Evolutionary conservation across 2,329 filamentous ascomycete species (phyloP).

Genomic region (Fusarium coicis): DNA sequence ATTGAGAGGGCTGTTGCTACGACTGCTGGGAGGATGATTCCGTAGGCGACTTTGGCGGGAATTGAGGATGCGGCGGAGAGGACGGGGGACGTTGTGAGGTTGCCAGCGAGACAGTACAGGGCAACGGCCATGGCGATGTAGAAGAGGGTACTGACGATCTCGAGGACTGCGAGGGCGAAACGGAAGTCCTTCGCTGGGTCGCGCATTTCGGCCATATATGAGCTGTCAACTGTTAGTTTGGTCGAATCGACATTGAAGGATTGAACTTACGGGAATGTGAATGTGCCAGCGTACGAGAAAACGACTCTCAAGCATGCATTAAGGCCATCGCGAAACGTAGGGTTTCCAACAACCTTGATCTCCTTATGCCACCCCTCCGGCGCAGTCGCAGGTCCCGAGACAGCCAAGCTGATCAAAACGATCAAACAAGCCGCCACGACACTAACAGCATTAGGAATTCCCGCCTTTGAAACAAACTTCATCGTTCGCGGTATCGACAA

Average conservation of each 20-base stretch:
- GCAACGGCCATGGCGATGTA: constrained; percentile 41
- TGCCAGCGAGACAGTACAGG: constrained; percentile 39
- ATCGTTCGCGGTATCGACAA: constrained; percentile 38
- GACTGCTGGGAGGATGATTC: constrained; percentile 40
- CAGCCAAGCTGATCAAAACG: constrained; percentile 35
- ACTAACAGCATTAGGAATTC: constrained; percentile 38
- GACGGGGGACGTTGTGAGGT: constrained; percentile 39
- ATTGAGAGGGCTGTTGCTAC: constrained; percentile 40
- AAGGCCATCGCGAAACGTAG: constrained; percentile 38
- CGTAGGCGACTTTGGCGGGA: constrained; percentile 44
- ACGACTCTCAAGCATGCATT: constrained; percentile 40
- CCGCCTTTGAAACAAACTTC: constrained; percentile 40
- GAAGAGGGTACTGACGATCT: constrained; percentile 40
- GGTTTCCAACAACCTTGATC: constrained; percentile 33
- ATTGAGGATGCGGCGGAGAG: constrained; percentile 37
- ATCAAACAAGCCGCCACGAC: constrained; percentile 34
- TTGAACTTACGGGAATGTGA: constrained; percentile 37
- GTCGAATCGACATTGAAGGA: accelerated
- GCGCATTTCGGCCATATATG: constrained; percentile 44
- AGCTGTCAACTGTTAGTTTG: background rate
- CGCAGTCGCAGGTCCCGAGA: constrained; percentile 31
- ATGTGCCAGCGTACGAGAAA: constrained; percentile 44
- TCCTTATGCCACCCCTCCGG: constrained; percentile 32
- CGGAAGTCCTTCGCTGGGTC: constrained; percentile 37
- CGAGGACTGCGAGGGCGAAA: constrained; percentile 35